These are phyloP conservation scores for Magnaporthiopsis poae DNA, from an alignment of 2,329 filamentous ascomycete species.

Conservation along the genomic window DNA sequence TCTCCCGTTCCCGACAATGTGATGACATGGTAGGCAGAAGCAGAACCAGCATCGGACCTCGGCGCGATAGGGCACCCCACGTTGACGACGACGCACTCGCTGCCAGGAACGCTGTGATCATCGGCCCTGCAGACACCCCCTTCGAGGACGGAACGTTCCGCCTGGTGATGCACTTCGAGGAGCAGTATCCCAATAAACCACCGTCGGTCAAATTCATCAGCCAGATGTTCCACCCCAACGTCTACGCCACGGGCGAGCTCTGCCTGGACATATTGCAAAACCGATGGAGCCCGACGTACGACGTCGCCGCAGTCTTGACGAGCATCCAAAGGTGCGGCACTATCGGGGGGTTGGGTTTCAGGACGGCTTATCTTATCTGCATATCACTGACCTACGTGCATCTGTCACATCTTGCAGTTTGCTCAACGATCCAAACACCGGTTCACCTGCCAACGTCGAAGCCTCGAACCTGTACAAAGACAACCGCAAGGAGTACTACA, in stretches of 20 bases:
- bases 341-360: too few relatives aligned
- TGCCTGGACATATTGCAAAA: conserved; percentile 97
- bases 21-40: conserved; percentile 70
- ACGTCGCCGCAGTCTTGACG: conserved; percentile 91
- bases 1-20: conserved; percentile 94
- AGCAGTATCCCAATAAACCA: conserved; percentile 97
- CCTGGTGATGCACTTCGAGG: conserved; percentile 97
- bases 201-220: conserved; percentile 97
- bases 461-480: conserved; percentile 98
- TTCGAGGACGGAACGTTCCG: conserved; percentile 98
- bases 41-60: conserved; percentile 1
- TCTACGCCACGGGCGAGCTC: conserved; percentile 91
- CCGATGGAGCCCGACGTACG: conserved; percentile 95
- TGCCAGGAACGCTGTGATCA: conserved; percentile 91
- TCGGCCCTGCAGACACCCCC: conserved; percentile 89
- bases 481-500: conserved; percentile 91
- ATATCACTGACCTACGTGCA: background rate
- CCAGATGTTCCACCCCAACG: conserved; percentile 98
- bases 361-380: too few relatives aligned
- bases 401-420: conserved; percentile 45
- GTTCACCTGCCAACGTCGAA: conserved; percentile 93
- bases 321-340: conserved; percentile 78
- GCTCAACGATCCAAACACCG: conserved; percentile 97
- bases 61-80: background rate
- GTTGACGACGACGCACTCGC: background rate